A percentile compares a stretch with the other conserved stretches of the same genome.
These are phyloP conservation scores for Plantago coronopus DNA, from an alignment of 305 asterid species.

Conservation along the genomic window DNA sequence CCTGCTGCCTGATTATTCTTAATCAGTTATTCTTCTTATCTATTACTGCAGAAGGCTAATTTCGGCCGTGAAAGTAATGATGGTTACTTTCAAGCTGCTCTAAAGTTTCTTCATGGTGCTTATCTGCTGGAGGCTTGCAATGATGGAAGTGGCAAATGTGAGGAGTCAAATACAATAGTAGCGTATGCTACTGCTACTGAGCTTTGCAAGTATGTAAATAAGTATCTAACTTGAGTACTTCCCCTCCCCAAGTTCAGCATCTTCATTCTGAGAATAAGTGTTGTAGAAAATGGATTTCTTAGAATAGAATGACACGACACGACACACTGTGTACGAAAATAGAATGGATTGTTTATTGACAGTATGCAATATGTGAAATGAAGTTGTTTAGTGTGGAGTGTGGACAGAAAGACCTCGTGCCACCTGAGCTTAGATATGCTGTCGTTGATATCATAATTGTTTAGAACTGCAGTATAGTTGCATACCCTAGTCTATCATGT, in stretches of 20 bases:
- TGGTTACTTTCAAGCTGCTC: slow-evolving; percentile 71
- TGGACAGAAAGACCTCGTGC: no score
- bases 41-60: slow-evolving; percentile 62
- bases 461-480: background rate
- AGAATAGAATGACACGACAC: no score
- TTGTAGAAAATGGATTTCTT: no score
- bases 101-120: slow-evolving; percentile 84
- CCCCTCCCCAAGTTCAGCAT: slow-evolving; percentile 7
- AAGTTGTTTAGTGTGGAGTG: no score
- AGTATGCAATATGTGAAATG: no score
- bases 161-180: slow-evolving; percentile 61
- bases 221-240: slow-evolving; percentile 8
- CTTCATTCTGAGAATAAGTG: no score
- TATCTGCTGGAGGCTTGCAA: slow-evolving; percentile 63
- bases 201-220: slow-evolving; percentile 69
- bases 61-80: slow-evolving; percentile 68
- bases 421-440: no score
- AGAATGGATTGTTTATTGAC: no score
- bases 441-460: background rate
- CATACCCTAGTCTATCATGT: background rate
- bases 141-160: slow-evolving; percentile 43
- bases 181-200: slow-evolving; percentile 63
- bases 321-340: no score
- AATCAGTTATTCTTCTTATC: slow-evolving; percentile 20
- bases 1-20: slow-evolving; percentile 15